These are phyloP conservation scores for Sporothrix protearum DNA, from an alignment of 2,329 filamentous ascomycete genomes.

Conservation along the genomic window DNA sequence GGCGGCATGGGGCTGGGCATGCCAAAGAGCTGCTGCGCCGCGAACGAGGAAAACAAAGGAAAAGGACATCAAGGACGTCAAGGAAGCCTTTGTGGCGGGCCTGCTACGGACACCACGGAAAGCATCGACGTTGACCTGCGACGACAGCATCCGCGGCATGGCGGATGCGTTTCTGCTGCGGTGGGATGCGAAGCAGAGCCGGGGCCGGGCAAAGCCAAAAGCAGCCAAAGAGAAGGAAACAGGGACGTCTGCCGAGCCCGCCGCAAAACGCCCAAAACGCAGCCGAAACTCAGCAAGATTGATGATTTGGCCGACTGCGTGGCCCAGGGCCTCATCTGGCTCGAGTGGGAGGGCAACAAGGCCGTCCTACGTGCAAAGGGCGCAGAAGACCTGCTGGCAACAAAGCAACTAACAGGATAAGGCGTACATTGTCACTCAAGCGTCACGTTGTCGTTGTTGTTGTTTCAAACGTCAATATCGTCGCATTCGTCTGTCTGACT, in stretches of 20 bases:
- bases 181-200: conserved; percentile 24
- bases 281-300: conserved; percentile 57
- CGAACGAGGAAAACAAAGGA: conserved; percentile 22
- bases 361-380: conserved; percentile 35
- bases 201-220: neutral
- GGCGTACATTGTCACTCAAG: neutral
- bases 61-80: conserved; percentile 32
- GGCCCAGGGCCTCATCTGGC: conserved; percentile 72
- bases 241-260: no score
- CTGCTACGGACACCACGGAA: conserved; percentile 10
- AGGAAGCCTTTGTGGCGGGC: conserved; percentile 26
- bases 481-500: neutral
- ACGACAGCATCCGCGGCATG: conserved; percentile 14
- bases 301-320: conserved; percentile 80
- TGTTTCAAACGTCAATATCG: neutral
- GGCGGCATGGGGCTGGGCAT: conserved; percentile 16
- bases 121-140: neutral
- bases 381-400: conserved; percentile 29
- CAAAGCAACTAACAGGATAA: neutral
- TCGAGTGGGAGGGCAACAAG: conserved; percentile 67
- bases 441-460: no score
- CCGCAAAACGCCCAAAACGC: no score
- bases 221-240: neutral
- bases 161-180: conserved; percentile 24
- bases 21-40: neutral